Conservation (phyloP, 768 basidiomycete genomes). For the Chlorophyllum brunneum region DNA sequence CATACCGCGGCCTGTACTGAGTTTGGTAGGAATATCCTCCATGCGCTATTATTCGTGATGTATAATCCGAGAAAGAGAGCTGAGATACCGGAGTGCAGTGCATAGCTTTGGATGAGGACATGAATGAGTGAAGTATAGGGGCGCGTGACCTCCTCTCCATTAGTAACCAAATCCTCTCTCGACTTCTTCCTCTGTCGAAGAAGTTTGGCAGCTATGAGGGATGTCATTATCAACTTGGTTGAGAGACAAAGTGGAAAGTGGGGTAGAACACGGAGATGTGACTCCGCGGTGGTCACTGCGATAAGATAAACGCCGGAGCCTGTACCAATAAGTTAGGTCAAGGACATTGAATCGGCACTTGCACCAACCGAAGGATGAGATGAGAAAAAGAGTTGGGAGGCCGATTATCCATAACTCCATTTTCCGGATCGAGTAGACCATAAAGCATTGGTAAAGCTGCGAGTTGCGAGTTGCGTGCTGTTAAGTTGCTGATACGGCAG, state of each 20-base stretch:
- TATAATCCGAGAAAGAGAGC: background rate
- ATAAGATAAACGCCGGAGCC: slow-evolving; percentile 1
- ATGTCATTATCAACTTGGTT: background rate
- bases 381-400: background rate
- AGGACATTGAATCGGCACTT: background rate
- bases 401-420: background rate
- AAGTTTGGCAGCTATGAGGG: background rate
- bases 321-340: background rate
- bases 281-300: background rate
- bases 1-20: background rate
- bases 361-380: background rate
- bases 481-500: no score
- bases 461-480: no score
- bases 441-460: slow-evolving; percentile 1
- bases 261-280: background rate
- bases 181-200: background rate
- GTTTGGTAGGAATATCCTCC: background rate
- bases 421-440: background rate
- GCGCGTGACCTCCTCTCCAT: background rate
- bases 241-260: background rate
- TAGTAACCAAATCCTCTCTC: background rate
- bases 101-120: background rate
- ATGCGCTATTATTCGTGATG: background rate
- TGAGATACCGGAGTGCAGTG: background rate
- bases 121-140: background rate